Evolutionary conservation across 257 asterid species (phyloP), one percentile per base, ranked within the genome.

Genomic region (Fraxinus excelsior): DNA sequence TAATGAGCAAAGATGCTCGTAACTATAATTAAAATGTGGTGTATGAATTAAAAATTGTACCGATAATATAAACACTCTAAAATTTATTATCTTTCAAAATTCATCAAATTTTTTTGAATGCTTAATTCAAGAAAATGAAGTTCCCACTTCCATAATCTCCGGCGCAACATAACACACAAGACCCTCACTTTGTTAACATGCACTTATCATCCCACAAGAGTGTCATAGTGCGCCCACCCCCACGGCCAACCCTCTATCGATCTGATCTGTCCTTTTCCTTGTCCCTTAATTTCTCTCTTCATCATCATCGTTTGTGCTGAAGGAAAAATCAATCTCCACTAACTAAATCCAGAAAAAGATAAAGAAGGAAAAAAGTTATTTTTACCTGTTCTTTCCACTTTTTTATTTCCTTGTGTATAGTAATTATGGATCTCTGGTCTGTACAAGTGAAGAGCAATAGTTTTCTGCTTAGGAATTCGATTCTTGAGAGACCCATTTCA

Each of bases 391-490:
- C 11, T 70, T 42, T 42, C 26, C 65, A 21, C 1, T 4, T 21
- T 2, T 40, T 40, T 78, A 34, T 66, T 35, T 38, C 38, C 34
- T 67, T 31, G 66, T 25, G 23, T 18, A 19, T 38, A 72, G 53
- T 42, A 37, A 77, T 37, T 28, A 88, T 90, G 94, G 88, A 86
- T 86, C 87, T 87, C 23, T 86, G 89, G 86, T 86, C 88, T 70
- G 78, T 82, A 80, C 85, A 84, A 71, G 85, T 87, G 19, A 80
- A 83, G 76, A 72, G 77, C 83, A 82, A 82, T 73, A 86, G 72
- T 35, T 81, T 85, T 79, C 79, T 83, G 79, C 85, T 82, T 71
- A 82, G 81, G 46, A 90, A 82, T 81, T 89, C 92, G 34, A 67
- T 85, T 79, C 70, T 70, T 3, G 90, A 89, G 77, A 92, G 84